phyloP scores from a whole-genome alignment of 2,329 filamentous ascomycete genomes.

The Colletotrichum echinochloae region DNA sequence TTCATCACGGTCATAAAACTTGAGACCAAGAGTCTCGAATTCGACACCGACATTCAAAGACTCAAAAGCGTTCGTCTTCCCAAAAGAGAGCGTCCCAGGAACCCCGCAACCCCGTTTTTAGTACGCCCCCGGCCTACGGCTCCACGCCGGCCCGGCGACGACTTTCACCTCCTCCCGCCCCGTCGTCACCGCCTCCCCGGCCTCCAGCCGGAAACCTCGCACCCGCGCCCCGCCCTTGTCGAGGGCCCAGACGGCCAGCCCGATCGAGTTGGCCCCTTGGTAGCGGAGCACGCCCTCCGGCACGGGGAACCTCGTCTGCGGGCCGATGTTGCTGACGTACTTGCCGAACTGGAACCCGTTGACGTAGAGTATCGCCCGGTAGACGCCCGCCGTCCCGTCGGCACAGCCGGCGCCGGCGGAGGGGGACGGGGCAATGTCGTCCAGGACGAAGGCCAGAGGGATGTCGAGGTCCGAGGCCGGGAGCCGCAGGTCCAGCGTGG shows the following conservation, averaged over 20 bases:
- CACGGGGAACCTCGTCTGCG: conserved; percentile 78
- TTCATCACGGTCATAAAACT: too few relatives aligned
- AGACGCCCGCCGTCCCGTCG: too few relatives aligned
- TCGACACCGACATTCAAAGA: too few relatives aligned
- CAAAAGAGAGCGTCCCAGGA: not conserved
- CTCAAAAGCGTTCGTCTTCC: too few relatives aligned
- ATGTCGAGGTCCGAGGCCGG: conserved; percentile 68
- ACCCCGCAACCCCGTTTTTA: conserved; percentile 45
- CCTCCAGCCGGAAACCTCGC: conserved; percentile 62
- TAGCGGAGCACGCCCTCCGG: conserved; percentile 81
- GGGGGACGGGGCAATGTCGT: conserved; percentile 46
- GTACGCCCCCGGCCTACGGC: conserved; percentile 62
- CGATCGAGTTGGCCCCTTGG: conserved; percentile 76
- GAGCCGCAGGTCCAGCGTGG: conserved; percentile 66
- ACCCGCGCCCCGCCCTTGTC: conserved; percentile 68
- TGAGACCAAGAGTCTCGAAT: too few relatives aligned
- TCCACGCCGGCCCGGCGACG: conserved; percentile 60
- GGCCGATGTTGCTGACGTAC: conserved; percentile 77
- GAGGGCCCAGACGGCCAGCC: conserved; percentile 76
- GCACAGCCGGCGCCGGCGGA: conserved; percentile 47
- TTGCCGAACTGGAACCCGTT: conserved; percentile 80
- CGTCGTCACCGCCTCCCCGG: conserved; percentile 61
- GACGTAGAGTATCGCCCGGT: conserved; percentile 75
- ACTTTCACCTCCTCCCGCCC: conserved; percentile 59
- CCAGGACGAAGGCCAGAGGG: conserved; percentile 70